Evolutionary conservation across 106 monocot genomes (phyloP).

Genomic region (Narthecium ossifragum): DNA sequence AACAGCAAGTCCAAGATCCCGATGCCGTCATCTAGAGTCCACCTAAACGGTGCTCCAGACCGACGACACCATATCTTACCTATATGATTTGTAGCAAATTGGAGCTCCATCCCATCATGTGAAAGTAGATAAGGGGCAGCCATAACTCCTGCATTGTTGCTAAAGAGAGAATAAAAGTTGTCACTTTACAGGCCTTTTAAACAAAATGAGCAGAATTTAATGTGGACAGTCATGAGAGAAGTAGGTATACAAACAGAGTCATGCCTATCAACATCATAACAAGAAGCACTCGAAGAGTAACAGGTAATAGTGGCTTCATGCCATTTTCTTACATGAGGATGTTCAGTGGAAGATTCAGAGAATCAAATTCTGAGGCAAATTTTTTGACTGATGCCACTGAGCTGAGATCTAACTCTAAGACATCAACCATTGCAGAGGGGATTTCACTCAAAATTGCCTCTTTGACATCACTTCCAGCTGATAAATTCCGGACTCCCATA

Average conservation of each 20-base stretch:
- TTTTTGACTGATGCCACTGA: conserved; percentile 5
- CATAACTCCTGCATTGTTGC: conserved; percentile 13
- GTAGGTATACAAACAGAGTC: too few species aligned
- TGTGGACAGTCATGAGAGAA: too few species aligned
- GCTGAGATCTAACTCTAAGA: conserved; percentile 3
- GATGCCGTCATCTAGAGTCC: too few species aligned
- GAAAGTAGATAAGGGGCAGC: conserved; percentile 9
- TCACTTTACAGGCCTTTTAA: background rate
- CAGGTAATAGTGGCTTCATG: background rate
- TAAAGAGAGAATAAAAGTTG: conserved; percentile 1
- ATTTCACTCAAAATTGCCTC: background rate
- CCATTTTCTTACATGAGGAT: conserved; percentile 2
- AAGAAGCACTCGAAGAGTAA: background rate
- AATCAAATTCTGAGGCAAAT: conserved; percentile 1
- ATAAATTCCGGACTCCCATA: conserved; percentile 6
- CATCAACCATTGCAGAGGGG: conserved; percentile 5
- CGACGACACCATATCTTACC: too few species aligned
- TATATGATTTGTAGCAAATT: conserved; percentile 17
- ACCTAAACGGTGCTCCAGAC: too few species aligned
- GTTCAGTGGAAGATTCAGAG: conserved; percentile 10
- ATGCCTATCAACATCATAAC: too few species aligned
- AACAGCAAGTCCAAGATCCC: too few species aligned
- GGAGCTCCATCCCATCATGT: conserved; percentile 11
- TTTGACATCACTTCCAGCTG: background rate
- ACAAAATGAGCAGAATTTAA: background rate